Conservation (phyloP, 139 green algal genomes). For the Haematococcus lacustris region DNA sequence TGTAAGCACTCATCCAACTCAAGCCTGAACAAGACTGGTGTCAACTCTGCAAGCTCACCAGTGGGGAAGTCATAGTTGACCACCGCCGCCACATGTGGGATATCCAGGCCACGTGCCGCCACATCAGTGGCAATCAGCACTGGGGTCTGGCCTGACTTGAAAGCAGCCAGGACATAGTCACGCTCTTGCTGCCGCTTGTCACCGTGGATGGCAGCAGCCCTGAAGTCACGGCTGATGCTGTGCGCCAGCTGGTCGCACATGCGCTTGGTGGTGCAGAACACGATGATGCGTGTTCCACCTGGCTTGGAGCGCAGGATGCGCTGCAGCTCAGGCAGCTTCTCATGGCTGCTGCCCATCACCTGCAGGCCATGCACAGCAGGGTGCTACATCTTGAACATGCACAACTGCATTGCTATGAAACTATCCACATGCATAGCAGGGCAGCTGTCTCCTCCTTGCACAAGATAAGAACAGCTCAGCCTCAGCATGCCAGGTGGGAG, state of each 20-base stretch:
- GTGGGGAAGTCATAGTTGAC: conserved; percentile 86
- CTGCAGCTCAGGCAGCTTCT: conserved; percentile 64
- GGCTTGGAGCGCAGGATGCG: conserved; percentile 60
- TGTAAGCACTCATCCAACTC: no score
- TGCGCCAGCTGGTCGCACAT: conserved; percentile 83
- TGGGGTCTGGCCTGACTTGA: conserved; percentile 74
- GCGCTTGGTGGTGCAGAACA: conserved; percentile 87
- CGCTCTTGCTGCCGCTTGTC: conserved; percentile 90
- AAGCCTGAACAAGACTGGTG: no score
- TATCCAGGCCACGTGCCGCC: conserved; percentile 87
- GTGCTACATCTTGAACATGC: no score
- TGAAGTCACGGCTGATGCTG: conserved; percentile 53
- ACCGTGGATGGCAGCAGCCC: conserved; percentile 78
- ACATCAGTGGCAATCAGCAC: conserved; percentile 94
- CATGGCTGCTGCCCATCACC: conserved; percentile 47
- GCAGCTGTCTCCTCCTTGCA: no score
- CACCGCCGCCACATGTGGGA: conserved; percentile 75
- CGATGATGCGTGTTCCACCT: conserved; percentile 57
- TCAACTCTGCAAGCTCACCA: conserved; percentile 18
- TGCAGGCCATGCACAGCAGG: no score
- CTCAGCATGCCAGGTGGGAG: no score
- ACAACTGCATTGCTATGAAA: no score
- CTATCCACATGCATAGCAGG: no score
- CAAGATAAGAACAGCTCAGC: no score
- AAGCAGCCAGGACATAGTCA: conserved; percentile 63